Evolutionary conservation across 345 rosid genomes (phyloP), one percentile per base, ranked within the genome.

Genomic region (Clausena lansium): DNA sequence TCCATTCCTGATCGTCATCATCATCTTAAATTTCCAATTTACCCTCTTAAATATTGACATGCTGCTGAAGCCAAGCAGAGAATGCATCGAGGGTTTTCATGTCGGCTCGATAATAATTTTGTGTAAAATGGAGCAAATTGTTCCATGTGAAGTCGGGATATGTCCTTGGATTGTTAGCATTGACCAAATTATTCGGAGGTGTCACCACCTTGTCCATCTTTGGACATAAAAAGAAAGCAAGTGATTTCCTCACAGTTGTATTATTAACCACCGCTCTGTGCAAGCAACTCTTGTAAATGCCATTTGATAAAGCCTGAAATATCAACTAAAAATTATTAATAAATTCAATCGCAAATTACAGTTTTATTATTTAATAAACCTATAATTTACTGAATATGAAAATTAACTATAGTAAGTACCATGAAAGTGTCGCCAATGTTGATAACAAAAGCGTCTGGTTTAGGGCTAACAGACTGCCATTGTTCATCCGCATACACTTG

Each of bases 371-470:
- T 45, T 45, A 19, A 63, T 1, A 17, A 63, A 17, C 33, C 15
- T 10, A 30, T 33, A 5, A 20, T 19, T 64, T 8, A 65, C 69
- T 20, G 2, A 33, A 64, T 0, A 9, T 33, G 36, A 65, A 65
- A 2, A 35, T 33, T 35, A 20, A 35, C 0, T 11, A 17, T 5
- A 65, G n/a, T 28, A 39, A 54, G 6, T 87, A 91, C 96, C 93
- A 82, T 86, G 89, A 90, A 88, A 8, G 96, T 91, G 78, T 91
- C 96, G 32, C 96, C 96, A 60, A 91, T 85, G 83, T 91, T 91
- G 71, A 91, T 87, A 33, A 91, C 96, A 25, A 91, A 91, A 17
- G 96, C 82, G 2, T 84, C 65, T 14, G 82, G 79, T 47, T 77
- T 80, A 4, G 93, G 96, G 68, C 67, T 32, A 38, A 91, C 77